A percentile compares a stretch with the other conserved stretches of the same genome.
Conservation (phyloP, 2,329 filamentous ascomycete genomes). For the Microthyrium microscopicum region DNA sequence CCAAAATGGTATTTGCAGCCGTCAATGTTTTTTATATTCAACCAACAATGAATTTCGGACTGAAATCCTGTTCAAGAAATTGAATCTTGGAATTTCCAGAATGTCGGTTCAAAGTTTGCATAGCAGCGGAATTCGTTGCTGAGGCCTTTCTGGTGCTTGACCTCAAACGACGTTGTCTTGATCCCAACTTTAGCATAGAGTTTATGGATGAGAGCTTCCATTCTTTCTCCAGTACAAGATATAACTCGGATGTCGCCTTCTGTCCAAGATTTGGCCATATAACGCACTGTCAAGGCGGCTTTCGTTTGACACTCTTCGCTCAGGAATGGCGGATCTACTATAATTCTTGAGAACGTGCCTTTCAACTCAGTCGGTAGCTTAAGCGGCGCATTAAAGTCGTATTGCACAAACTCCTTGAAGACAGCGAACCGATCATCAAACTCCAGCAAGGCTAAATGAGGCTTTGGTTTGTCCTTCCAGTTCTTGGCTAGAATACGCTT, state of each 20-base stretch:
- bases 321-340: slow-evolving; percentile 65
- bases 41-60: too few relatives aligned
- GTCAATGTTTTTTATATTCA: too few relatives aligned
- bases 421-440: slow-evolving; percentile 58
- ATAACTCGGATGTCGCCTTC: slow-evolving; percentile 30
- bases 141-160: slow-evolving; percentile 52
- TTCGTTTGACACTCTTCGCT: slow-evolving; percentile 71
- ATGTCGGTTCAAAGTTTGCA: slow-evolving; percentile 53
- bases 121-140: slow-evolving; percentile 74
- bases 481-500: slow-evolving; percentile 47
- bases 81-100: slow-evolving; percentile 23
- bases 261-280: slow-evolving; percentile 41
- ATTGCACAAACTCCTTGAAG: slow-evolving; percentile 57
- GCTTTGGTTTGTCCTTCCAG: slow-evolving; percentile 15
- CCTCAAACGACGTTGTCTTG: slow-evolving; percentile 49
- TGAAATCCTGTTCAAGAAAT: too few relatives aligned
- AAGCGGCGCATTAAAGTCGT: slow-evolving; percentile 56
- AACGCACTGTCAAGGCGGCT: slow-evolving; percentile 59
- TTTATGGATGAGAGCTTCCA: slow-evolving; percentile 46
- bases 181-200: slow-evolving; percentile 51
- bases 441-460: slow-evolving; percentile 52
- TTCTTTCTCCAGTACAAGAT: slow-evolving; percentile 62
- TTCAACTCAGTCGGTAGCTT: slow-evolving; percentile 49
- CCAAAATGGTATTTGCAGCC: too few relatives aligned
- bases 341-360: slow-evolving; percentile 48